Evolutionary conservation across 1,284 basidiomycete genomes (phyloP).

Genomic region (Sanghuangporus weigelae): DNA sequence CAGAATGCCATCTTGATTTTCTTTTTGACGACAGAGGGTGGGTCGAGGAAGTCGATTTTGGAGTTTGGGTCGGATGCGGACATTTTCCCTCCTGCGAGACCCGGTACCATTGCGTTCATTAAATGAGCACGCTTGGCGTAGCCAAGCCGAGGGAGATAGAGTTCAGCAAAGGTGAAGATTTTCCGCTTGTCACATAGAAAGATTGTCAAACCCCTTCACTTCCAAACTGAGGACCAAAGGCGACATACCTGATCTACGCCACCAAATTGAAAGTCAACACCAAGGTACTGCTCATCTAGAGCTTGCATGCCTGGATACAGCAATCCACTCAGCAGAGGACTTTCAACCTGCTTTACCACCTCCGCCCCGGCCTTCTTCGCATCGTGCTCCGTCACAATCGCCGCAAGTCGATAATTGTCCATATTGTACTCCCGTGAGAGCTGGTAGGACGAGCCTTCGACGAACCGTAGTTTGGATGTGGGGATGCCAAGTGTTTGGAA

Average conservation of each 20-base stretch:
- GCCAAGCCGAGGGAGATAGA: slow-evolving; percentile 90
- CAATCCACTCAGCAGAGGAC: slow-evolving; percentile 84
- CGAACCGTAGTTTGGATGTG: slow-evolving; percentile 77
- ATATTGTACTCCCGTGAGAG: slow-evolving; percentile 89
- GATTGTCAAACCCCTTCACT: slow-evolving; percentile 4
- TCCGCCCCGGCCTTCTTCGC: slow-evolving; percentile 99
- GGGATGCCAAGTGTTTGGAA: slow-evolving; percentile 91
- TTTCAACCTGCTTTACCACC: slow-evolving; percentile 97
- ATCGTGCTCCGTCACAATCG: slow-evolving; percentile 91
- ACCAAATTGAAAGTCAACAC: slow-evolving; percentile 96
- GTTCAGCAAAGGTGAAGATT: slow-evolving; percentile 97
- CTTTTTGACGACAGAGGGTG: slow-evolving; percentile 75
- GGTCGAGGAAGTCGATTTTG: slow-evolving; percentile 97
- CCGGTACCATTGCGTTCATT: slow-evolving; percentile 99
- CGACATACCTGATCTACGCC: slow-evolving; percentile 86
- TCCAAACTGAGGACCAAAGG: background rate
- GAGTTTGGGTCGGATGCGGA: slow-evolving; percentile 95
- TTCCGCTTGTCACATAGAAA: slow-evolving; percentile 64
- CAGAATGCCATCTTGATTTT: slow-evolving; percentile 95
- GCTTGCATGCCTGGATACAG: slow-evolving; percentile 97
- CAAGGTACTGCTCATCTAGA: slow-evolving; percentile 96
- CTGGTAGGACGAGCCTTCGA: slow-evolving; percentile 91
- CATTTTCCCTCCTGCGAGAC: slow-evolving; percentile 95
- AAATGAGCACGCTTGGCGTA: slow-evolving; percentile 95
- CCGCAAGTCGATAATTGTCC: slow-evolving; percentile 90